phyloP scores from a whole-genome alignment of 2,329 filamentous ascomycete species.

The Didymosphaeria variabile region DNA sequence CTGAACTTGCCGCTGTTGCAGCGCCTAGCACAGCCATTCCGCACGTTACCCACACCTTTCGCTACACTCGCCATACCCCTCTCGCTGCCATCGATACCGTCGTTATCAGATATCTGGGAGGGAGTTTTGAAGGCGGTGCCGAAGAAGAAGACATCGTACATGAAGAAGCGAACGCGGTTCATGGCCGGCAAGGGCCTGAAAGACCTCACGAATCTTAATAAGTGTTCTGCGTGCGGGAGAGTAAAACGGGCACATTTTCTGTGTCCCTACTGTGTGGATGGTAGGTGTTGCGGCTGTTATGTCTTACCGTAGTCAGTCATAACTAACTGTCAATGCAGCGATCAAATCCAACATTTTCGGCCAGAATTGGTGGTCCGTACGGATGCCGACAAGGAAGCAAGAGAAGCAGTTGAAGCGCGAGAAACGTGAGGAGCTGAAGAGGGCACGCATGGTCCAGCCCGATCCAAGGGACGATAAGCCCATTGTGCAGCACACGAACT shows the following conservation, averaged over 20 bases:
- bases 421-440: slow-evolving; percentile 24
- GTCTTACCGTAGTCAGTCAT: neutral
- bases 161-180: slow-evolving; percentile 91
- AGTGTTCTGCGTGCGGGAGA: slow-evolving; percentile 87
- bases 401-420: slow-evolving; percentile 39
- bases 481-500: slow-evolving; percentile 40
- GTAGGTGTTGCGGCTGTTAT: slow-evolving; percentile 60
- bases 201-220: slow-evolving; percentile 86
- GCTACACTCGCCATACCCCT: slow-evolving; percentile 56
- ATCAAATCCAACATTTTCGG: slow-evolving; percentile 48
- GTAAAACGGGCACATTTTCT: slow-evolving; percentile 88
- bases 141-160: slow-evolving; percentile 98
- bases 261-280: slow-evolving; percentile 85
- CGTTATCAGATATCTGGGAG: slow-evolving; percentile 88
- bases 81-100: slow-evolving; percentile 46
- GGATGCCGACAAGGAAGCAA: slow-evolving; percentile 40
- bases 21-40: slow-evolving; percentile 58
- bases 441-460: slow-evolving; percentile 25
- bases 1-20: slow-evolving; percentile 53
- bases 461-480: slow-evolving; percentile 38
- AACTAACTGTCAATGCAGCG: slow-evolving; percentile 30
- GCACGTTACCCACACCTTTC: slow-evolving; percentile 70
- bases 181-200: slow-evolving; percentile 95
- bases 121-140: slow-evolving; percentile 90
- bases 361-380: slow-evolving; percentile 36